A percentile compares a stretch with the other conserved stretches of the same genome.
These are phyloP conservation scores for Rasamsonia emersonii DNA, from an alignment of 2,329 filamentous ascomycete genomes.

Conservation along the genomic window DNA sequence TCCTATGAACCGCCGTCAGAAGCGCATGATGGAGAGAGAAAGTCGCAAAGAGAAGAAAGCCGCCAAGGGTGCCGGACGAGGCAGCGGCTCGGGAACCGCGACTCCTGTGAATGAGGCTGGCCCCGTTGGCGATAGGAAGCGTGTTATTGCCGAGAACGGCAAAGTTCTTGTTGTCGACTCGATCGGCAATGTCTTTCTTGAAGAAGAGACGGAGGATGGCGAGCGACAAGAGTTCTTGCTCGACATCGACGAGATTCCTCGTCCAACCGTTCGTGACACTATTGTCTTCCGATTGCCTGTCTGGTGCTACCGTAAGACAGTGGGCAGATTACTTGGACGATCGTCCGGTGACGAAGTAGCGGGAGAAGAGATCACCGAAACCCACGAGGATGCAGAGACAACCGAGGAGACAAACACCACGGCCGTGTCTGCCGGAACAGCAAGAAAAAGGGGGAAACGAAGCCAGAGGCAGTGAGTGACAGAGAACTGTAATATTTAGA, in stretches of 20 bases:
- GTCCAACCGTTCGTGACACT: conserved; percentile 72
- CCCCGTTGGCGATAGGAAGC: conserved; percentile 70
- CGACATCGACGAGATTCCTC: conserved; percentile 74
- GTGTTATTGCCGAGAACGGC: conserved; percentile 87
- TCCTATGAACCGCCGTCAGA: conserved; percentile 75
- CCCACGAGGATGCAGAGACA: neutral
- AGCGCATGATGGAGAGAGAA: conserved; percentile 80
- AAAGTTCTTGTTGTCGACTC: conserved; percentile 92
- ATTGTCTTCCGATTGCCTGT: conserved; percentile 70
- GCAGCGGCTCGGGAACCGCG: conserved; percentile 34
- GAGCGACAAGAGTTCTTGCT: conserved; percentile 74
- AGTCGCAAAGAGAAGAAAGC: conserved; percentile 56
- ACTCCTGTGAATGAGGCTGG: conserved; percentile 49
- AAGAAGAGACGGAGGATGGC: conserved; percentile 83
- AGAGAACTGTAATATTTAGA: too few species aligned
- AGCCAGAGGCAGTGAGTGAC: too few species aligned
- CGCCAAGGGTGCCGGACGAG: conserved; percentile 18
- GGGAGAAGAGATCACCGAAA: conserved; percentile 12
- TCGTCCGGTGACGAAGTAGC: conserved; percentile 7
- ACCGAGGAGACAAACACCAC: conserved; percentile 18
- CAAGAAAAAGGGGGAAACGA: conserved; percentile 20
- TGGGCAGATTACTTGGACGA: conserved; percentile 20
- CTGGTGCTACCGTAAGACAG: conserved; percentile 54
- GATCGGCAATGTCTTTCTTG: conserved; percentile 85
- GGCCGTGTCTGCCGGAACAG: conserved; percentile 15